Evolutionary conservation across 352 stramenopile genomes (phyloP).

Genomic region (Pythium volutum): DNA sequence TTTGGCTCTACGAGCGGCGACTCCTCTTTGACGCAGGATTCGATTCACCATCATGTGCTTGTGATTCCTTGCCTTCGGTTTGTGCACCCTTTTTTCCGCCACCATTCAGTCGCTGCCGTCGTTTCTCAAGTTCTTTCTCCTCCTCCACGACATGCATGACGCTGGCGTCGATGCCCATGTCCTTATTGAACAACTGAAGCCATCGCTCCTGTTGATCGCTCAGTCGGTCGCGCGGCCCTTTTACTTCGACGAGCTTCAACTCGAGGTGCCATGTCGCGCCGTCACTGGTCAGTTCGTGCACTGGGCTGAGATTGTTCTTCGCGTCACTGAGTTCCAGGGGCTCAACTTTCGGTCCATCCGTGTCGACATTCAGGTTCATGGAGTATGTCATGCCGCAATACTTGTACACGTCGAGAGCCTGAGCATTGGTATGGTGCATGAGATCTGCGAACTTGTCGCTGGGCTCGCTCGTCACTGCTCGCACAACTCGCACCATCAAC

Average conservation of each 20-base stretch:
- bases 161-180: conserved; percentile 50
- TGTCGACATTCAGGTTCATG: conserved; percentile 37
- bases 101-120: conserved; percentile 22
- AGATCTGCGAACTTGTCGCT: not conserved
- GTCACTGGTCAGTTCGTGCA: conserved; percentile 1
- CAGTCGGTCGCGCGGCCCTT: conserved; percentile 77
- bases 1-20: conserved; percentile 1
- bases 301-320: not conserved
- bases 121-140: conserved; percentile 32
- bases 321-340: not conserved
- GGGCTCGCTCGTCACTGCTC: conserved; percentile 1
- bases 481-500: conserved; percentile 42
- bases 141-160: conserved; percentile 79
- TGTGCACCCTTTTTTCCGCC: not conserved
- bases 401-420: conserved; percentile 30
- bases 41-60: not conserved
- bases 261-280: not conserved
- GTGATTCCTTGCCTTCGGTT: conserved; percentile 1
- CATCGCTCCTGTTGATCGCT: conserved; percentile 83
- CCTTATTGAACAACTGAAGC: conserved; percentile 59
- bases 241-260: conserved; percentile 85
- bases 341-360: not conserved
- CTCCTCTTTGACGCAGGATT: not conserved
- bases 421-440: conserved; percentile 10
- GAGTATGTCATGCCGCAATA: conserved; percentile 57